Conservation (phyloP, 805 yeast genomes). For the Huiozyma naganishii region DNA sequence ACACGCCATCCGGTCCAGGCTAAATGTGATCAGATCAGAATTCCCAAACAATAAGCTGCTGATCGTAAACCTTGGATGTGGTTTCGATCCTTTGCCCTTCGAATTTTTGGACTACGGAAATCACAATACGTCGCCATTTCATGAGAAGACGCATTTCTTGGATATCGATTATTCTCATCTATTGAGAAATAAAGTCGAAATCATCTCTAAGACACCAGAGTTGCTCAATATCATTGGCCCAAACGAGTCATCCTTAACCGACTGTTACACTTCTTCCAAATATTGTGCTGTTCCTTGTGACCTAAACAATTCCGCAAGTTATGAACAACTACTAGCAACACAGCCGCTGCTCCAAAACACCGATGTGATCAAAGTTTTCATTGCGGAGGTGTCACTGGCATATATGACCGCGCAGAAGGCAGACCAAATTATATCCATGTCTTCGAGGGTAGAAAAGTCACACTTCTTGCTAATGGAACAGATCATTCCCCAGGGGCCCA, state of each 20-base stretch:
- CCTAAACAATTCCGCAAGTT: slow-evolving; percentile 37
- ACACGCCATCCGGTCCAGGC: slow-evolving; percentile 49
- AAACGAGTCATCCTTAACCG: slow-evolving; percentile 15
- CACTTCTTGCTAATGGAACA: slow-evolving; percentile 66
- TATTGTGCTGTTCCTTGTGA: slow-evolving; percentile 62
- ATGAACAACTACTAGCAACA: slow-evolving; percentile 14
- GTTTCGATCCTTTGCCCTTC: slow-evolving; percentile 56
- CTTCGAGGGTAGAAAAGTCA: slow-evolving; percentile 34
- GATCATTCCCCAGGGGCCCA: slow-evolving; percentile 49
- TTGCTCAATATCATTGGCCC: slow-evolving; percentile 35
- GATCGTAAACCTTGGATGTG: slow-evolving; percentile 69
- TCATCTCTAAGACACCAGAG: slow-evolving; percentile 40
- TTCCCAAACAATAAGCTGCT: slow-evolving; percentile 23
- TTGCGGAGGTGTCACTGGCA: slow-evolving; percentile 77
- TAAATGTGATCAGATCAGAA: slow-evolving; percentile 33
- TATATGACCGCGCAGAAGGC: slow-evolving; percentile 65
- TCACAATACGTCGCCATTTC: slow-evolving; percentile 18
- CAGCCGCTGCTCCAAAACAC: slow-evolving; percentile 11
- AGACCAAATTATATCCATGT: slow-evolving; percentile 44
- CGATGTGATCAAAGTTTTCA: slow-evolving; percentile 41
- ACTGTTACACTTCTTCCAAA: slow-evolving; percentile 28
- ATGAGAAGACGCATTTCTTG: slow-evolving; percentile 37
- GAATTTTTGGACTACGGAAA: slow-evolving; percentile 32
- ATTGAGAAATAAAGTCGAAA: slow-evolving; percentile 41
- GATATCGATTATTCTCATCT: slow-evolving; percentile 73